Evolutionary conservation across 228 moss, liverwort and hornwort genomes (phyloP).

Genomic region (Sphagnum magellanicum): DNA sequence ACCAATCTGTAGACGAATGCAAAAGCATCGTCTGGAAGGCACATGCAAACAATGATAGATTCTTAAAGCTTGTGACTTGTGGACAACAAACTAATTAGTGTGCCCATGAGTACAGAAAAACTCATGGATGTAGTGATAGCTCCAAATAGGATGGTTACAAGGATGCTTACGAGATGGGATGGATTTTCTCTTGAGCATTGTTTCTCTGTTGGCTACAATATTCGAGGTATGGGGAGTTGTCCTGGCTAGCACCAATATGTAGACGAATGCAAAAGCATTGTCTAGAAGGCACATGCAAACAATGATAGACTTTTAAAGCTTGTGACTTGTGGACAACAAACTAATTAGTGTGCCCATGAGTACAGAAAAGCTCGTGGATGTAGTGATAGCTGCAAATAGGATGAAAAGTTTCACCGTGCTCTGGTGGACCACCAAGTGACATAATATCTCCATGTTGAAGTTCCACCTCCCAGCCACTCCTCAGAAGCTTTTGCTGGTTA

Average conservation of each 20-base stretch:
- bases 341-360: too few relatives aligned
- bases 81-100: too few relatives aligned
- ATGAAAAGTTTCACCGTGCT: conserved; percentile 38
- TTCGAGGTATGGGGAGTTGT: conserved; percentile 7
- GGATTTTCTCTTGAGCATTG: conserved; percentile 58
- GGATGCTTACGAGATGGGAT: conserved; percentile 41
- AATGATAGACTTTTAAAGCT: too few relatives aligned
- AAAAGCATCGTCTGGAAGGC: conserved; percentile 53
- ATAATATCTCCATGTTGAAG: conserved; percentile 82
- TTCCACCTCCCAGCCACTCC: conserved; percentile 69
- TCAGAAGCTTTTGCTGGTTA: conserved; percentile 62
- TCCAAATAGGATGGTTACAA: background rate
- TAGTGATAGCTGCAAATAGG: too few relatives aligned
- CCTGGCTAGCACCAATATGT: conserved; percentile 43
- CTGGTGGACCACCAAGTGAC: conserved; percentile 68
- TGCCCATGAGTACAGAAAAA: too few relatives aligned
- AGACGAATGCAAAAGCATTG: conserved; percentile 80
- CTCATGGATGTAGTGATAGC: too few relatives aligned
- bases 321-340: too few relatives aligned
- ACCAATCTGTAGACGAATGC: conserved; percentile 83
- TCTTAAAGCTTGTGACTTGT: too few relatives aligned
- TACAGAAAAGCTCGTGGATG: too few relatives aligned
- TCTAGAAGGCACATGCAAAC: conserved; percentile 13
- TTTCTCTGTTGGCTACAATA: conserved; percentile 6
- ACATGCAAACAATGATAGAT: too few relatives aligned